A percentile compares a stretch with the other conserved stretches of the same genome.
Conservation (phyloP, 805 yeast genomes). For the Lipomyces sp. region DNA sequence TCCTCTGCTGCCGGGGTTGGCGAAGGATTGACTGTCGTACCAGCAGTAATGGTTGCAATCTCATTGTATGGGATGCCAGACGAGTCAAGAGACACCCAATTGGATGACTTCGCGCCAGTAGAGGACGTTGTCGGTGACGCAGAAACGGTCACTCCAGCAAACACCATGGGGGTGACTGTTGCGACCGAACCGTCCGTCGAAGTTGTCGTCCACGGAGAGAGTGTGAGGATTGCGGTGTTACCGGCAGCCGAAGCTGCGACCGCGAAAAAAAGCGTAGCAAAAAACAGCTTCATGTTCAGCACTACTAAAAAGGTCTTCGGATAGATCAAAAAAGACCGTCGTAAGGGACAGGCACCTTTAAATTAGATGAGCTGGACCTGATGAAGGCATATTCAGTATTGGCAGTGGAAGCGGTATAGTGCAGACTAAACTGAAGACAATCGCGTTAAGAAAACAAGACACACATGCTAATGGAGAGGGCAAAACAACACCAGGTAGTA, state of each 20-base stretch:
- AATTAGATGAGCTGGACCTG: too few species aligned
- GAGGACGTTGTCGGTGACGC: constrained; percentile 40
- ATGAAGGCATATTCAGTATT: too few species aligned
- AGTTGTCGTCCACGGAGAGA: constrained; percentile 28
- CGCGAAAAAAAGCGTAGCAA: neutral
- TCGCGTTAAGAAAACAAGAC: too few species aligned
- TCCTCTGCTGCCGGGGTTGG: constrained; percentile 6
- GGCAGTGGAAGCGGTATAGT: too few species aligned
- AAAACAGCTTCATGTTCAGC: too few species aligned
- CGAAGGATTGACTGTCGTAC: constrained; percentile 4
- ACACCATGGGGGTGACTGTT: constrained; percentile 61
- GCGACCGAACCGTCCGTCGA: constrained; percentile 19
- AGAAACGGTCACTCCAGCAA: constrained; percentile 54
- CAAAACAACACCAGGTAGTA: too few species aligned
- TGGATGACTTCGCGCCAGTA: constrained; percentile 38
- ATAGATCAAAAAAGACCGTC: too few species aligned
- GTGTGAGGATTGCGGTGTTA: constrained; percentile 11
- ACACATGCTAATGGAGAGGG: too few species aligned
- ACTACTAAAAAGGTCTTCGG: too few species aligned
- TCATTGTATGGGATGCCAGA: constrained; percentile 44
- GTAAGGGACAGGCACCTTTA: too few species aligned
- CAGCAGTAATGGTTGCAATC: constrained; percentile 4
- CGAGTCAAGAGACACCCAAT: constrained; percentile 46
- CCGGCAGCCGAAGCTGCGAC: constrained; percentile 1
- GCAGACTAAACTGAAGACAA: too few species aligned